Evolutionary conservation across 1,139 yeast species (phyloP).

Genomic region (Saccharomyces hybrid): DNA sequence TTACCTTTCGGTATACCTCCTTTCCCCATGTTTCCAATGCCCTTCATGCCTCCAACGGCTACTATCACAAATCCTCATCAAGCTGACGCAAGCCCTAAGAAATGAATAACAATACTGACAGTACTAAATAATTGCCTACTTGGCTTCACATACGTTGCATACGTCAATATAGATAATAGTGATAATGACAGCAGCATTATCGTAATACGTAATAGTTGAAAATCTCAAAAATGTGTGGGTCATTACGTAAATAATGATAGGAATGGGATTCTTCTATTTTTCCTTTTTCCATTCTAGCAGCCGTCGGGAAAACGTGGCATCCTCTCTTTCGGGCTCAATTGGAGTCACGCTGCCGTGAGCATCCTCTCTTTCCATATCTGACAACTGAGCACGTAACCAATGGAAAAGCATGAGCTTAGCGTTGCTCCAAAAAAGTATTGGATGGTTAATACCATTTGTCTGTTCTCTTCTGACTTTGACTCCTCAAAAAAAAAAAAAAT

Average conservation of each 20-base stretch:
- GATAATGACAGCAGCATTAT: not conserved
- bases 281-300: not conserved
- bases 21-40: slow-evolving; percentile 25
- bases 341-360: not conserved
- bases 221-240: not conserved
- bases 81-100: not conserved
- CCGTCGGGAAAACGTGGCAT: not conserved
- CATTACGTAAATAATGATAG: not conserved
- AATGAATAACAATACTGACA: not conserved
- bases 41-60: slow-evolving; percentile 15
- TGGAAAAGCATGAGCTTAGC: not conserved
- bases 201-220: not conserved
- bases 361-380: not conserved
- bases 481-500: not conserved
- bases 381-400: not conserved
- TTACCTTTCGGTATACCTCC: slow-evolving; percentile 22
- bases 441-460: not conserved
- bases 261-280: not conserved
- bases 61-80: not conserved
- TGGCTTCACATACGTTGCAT: not conserved
- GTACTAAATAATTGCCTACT: not conserved
- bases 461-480: slow-evolving; percentile 1
- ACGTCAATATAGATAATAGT: not conserved
- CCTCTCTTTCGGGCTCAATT: not conserved
- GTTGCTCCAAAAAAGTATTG: not conserved